phyloP scores from a whole-genome alignment of 805 yeast genomes.

The Sungouiella thailandica region DNA sequence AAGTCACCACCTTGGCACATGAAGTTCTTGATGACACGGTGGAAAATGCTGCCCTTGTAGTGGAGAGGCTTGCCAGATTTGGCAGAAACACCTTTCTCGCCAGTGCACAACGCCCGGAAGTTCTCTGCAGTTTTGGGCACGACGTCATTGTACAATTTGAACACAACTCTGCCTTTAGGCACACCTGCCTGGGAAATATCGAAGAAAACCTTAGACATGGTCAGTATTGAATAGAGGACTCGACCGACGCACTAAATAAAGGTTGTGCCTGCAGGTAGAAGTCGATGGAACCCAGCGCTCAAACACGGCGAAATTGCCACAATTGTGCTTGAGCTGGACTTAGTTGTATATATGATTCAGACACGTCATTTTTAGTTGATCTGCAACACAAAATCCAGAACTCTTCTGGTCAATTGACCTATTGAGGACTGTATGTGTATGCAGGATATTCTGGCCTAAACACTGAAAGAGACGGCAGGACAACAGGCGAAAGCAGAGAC shows the following conservation, averaged over 20 bases:
- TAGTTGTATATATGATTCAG: no score
- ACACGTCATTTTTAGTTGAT: no score
- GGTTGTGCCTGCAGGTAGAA: slow-evolving; percentile 3
- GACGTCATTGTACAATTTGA: slow-evolving; percentile 66
- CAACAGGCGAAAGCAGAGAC: no score
- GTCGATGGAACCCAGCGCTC: background rate
- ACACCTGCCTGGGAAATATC: slow-evolving; percentile 73
- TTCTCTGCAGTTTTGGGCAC: slow-evolving; percentile 90
- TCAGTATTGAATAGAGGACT: background rate
- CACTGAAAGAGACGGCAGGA: no score
- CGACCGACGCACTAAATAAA: no score
- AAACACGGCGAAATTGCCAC: no score
- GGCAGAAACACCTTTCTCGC: slow-evolving; percentile 66
- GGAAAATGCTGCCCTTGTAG: slow-evolving; percentile 87
- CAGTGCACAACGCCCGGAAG: slow-evolving; percentile 84
- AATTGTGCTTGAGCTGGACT: no score
- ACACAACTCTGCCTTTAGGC: slow-evolving; percentile 69
- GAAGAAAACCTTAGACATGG: slow-evolving; percentile 52
- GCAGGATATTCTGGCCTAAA: no score
- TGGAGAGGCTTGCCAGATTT: slow-evolving; percentile 57
- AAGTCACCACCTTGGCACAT: slow-evolving; percentile 94
- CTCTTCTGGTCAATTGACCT: no score
- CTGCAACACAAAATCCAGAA: no score
- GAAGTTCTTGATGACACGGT: slow-evolving; percentile 81
- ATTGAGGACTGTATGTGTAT: no score